A percentile compares a stretch with the other conserved stretches of the same genome.
Conservation (phyloP, 805 yeast species). For the Zygotorulaspora florentina region DNA sequence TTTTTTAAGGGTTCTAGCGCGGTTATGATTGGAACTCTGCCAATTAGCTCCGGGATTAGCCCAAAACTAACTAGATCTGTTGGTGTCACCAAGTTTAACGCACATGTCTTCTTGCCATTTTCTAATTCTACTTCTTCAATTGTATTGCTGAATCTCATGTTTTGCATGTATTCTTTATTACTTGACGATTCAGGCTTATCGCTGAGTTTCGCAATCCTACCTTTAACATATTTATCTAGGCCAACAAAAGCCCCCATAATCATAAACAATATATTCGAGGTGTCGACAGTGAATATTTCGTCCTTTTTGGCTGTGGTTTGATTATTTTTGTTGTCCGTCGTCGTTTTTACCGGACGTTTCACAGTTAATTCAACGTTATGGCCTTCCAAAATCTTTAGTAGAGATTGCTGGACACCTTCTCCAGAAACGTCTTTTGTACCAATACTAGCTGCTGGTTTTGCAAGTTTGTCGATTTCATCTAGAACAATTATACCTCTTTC, state of each 20-base stretch:
- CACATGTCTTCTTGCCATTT: slow-evolving; percentile 38
- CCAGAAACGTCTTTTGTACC: slow-evolving; percentile 59
- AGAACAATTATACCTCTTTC: slow-evolving; percentile 57
- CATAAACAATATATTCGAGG: slow-evolving; percentile 52
- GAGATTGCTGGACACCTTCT: slow-evolving; percentile 61
- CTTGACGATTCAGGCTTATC: slow-evolving; percentile 15
- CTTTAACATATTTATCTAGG: slow-evolving; percentile 44
- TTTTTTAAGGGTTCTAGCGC: slow-evolving; percentile 45
- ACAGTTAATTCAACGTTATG: slow-evolving; percentile 47
- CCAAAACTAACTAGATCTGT: slow-evolving; percentile 51
- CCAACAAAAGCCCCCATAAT: slow-evolving; percentile 64
- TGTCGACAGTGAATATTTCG: slow-evolving; percentile 48
- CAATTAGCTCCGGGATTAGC: slow-evolving; percentile 55
- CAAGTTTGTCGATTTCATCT: slow-evolving; percentile 56
- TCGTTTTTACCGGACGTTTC: slow-evolving; percentile 38
- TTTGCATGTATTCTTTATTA: slow-evolving; percentile 11
- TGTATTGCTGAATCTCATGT: slow-evolving; percentile 24
- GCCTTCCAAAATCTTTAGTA: slow-evolving; percentile 55
- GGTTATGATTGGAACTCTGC: slow-evolving; percentile 54
- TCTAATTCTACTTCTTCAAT: slow-evolving; percentile 37
- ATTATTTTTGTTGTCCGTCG: slow-evolving; percentile 27
- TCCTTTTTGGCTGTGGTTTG: slow-evolving; percentile 35
- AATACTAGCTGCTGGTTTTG: slow-evolving; percentile 44
- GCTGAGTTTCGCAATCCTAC: slow-evolving; percentile 34
- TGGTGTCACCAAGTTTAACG: slow-evolving; percentile 46